Evolutionary conservation across 805 yeast genomes (phyloP).

Genomic region (Metschnikowia arizonensis): DNA sequence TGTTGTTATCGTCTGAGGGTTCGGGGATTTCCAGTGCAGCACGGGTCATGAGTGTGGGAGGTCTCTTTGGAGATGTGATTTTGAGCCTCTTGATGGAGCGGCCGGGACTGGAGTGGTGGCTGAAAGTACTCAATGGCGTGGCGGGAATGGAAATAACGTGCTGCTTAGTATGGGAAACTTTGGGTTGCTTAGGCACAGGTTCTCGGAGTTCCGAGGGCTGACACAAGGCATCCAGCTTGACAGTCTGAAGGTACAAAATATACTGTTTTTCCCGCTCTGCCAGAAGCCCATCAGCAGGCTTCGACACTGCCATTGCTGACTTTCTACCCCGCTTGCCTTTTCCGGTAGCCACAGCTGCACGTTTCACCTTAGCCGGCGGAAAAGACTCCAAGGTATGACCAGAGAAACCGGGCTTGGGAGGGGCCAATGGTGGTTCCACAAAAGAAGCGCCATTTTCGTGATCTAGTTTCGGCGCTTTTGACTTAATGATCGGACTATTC

Average conservation of each 20-base stretch:
- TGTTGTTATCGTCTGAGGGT: constrained; percentile 29
- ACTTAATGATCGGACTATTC: constrained; percentile 11
- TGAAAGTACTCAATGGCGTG: background rate
- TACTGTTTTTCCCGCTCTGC: constrained; percentile 12
- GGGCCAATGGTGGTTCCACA: constrained; percentile 56
- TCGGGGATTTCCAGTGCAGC: constrained; percentile 10
- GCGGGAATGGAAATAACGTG: constrained; percentile 7
- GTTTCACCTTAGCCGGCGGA: constrained; percentile 58
- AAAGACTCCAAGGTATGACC: constrained; percentile 70
- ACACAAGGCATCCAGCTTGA: constrained; percentile 14
- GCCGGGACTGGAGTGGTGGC: constrained; percentile 1
- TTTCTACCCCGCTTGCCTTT: constrained; percentile 30
- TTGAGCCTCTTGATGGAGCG: constrained; percentile 19
- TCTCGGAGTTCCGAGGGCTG: constrained; percentile 15
- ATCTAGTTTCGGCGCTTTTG: constrained; percentile 5
- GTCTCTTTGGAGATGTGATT: constrained; percentile 33
- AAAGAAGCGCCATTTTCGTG: constrained; percentile 22
- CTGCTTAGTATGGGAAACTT: constrained; percentile 20
- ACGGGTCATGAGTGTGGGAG: constrained; percentile 20
- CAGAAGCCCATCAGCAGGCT: constrained; percentile 19
- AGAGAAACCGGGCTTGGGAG: constrained; percentile 56
- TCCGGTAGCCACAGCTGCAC: constrained; percentile 51
- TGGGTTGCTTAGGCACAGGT: constrained; percentile 12
- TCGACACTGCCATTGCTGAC: constrained; percentile 9
- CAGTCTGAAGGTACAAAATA: constrained; percentile 14